Conservation (phyloP, 2,329 filamentous ascomycete genomes). For the Cucurbitaria berberidis region DNA sequence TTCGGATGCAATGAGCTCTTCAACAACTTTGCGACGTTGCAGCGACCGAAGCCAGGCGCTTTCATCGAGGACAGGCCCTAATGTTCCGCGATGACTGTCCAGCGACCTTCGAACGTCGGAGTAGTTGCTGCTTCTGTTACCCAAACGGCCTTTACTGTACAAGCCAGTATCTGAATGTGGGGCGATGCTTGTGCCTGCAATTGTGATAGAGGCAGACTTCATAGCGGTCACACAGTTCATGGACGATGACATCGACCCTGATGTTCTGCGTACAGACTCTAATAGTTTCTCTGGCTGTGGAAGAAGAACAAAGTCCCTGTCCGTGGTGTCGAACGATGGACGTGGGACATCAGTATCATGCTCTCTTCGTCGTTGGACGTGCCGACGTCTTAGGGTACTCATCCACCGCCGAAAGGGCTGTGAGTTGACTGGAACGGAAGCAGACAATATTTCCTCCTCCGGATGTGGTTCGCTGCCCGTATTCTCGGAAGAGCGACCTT, state of each 20-base stretch:
- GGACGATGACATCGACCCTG: slow-evolving; percentile 72
- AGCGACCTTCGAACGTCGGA: slow-evolving; percentile 67
- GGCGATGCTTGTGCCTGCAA: slow-evolving; percentile 73
- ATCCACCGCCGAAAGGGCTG: slow-evolving; percentile 75
- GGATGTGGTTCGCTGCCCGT: slow-evolving; percentile 13
- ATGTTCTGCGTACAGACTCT: slow-evolving; percentile 47
- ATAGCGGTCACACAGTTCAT: slow-evolving; percentile 80
- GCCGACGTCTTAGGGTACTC: slow-evolving; percentile 68
- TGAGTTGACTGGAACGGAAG: slow-evolving; percentile 6
- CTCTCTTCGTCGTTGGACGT: slow-evolving; percentile 45
- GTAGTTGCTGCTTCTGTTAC: slow-evolving; percentile 64
- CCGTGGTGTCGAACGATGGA: slow-evolving; percentile 43
- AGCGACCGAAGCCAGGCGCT: slow-evolving; percentile 73
- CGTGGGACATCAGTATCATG: slow-evolving; percentile 43
- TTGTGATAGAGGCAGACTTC: slow-evolving; percentile 80
- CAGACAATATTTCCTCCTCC: slow-evolving; percentile 1
- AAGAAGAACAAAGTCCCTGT: slow-evolving; percentile 15
- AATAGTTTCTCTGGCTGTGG: slow-evolving; percentile 11
- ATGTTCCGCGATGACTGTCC: slow-evolving; percentile 60
- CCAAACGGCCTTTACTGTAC: slow-evolving; percentile 65
- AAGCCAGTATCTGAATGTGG: slow-evolving; percentile 63
- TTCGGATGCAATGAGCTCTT: slow-evolving; percentile 86
- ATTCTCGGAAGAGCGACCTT: slow-evolving; percentile 28
- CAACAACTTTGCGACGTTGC: slow-evolving; percentile 78
- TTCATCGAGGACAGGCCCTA: slow-evolving; percentile 65